Percentiles rank a stretch among this genome's conserved stretches.
These are phyloP conservation scores for Aspergillus quadrilineatus DNA, from an alignment of 2,329 filamentous ascomycete species.

Conservation along the genomic window DNA sequence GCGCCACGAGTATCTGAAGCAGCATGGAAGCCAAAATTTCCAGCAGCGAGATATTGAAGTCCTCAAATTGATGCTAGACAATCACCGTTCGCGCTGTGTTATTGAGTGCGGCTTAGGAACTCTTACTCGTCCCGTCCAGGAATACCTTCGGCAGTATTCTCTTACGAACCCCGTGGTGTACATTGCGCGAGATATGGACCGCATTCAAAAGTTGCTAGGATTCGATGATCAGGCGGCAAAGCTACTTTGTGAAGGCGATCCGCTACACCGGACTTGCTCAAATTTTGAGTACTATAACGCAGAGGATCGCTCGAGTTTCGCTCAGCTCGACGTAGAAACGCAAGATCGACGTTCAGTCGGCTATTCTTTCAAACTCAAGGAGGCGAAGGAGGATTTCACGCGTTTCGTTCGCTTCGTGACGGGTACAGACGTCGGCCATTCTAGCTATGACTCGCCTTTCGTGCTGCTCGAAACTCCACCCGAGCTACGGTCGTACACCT, in stretches of 20 bases:
- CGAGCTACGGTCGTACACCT: conserved; percentile 53
- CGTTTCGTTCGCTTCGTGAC: conserved; percentile 60
- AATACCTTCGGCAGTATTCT: conserved; percentile 39
- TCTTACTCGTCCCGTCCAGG: conserved; percentile 43
- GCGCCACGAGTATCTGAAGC: conserved; percentile 43
- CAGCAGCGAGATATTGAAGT: conserved; percentile 45
- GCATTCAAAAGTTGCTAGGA: conserved; percentile 43
- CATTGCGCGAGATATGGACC: conserved; percentile 41
- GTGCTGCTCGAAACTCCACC: conserved; percentile 60
- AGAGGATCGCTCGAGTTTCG: conserved; percentile 42
- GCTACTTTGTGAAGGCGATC: conserved; percentile 46
- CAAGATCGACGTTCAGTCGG: conserved; percentile 47
- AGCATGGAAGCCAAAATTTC: conserved; percentile 43
- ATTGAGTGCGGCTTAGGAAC: conserved; percentile 46
- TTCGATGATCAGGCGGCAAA: conserved; percentile 45
- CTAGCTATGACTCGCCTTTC: conserved; percentile 60
- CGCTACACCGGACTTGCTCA: conserved; percentile 48
- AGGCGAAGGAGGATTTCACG: conserved; percentile 61
- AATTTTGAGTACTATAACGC: conserved; percentile 51
- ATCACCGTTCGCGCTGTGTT: conserved; percentile 43
- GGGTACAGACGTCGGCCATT: conserved; percentile 52
- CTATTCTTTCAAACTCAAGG: conserved; percentile 51
- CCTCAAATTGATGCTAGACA: conserved; percentile 45
- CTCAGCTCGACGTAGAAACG: conserved; percentile 32
- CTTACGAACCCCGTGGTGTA: conserved; percentile 43